Evolutionary conservation across 2,329 filamentous ascomycete species (phyloP), one percentile per base, ranked within the genome.

Genomic region (Aureobasidium lini): DNA sequence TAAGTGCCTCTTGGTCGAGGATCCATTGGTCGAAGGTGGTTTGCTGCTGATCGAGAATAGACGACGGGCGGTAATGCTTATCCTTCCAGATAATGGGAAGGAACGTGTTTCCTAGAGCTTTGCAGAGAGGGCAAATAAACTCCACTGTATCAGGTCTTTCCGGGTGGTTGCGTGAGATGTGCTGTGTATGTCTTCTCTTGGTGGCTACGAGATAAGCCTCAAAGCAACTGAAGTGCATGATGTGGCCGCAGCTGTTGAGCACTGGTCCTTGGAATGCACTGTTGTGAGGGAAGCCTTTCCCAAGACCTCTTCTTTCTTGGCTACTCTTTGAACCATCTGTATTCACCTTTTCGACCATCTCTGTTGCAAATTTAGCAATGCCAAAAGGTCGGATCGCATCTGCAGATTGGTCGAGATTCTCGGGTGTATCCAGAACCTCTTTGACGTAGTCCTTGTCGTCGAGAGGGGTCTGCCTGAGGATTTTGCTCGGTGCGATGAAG

Each of bases 161-260:
- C 0, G 94, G 94, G 66, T 97, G 94, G 66, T 96, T 90, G 13
- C 94, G 84, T 7, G 94, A 92, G 71, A 99, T 96, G 71, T 99
- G 94, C 67, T 94, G 90, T 18, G 83, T 84, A 70, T 99, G 95
- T 40, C 94, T 84, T 62, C 92, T 83, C 57, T 86, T 81, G 0
- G 90, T 95, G 4, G 93, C 90, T 47, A 89, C 84, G 64, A 90
- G 88, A 69, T 97, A 99, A 42, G 88, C 84, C 68, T 96, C 91
- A 70, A 99, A 99, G 74, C 94, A 99, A 65, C 84, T 85, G 71
- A 89, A 97, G 72, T 99, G 94, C 94, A 99, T 99, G 68, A 99
- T 95, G 72, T 99, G 94, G 2, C 94, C 94, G 72, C 94, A 99
- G 9, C 93, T 90, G 37, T 89, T 89, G 10, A 92, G 89, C 1